These are phyloP conservation scores for Dioscorea cayenensis DNA, from an alignment of 116 monocot species.

Conservation along the genomic window DNA sequence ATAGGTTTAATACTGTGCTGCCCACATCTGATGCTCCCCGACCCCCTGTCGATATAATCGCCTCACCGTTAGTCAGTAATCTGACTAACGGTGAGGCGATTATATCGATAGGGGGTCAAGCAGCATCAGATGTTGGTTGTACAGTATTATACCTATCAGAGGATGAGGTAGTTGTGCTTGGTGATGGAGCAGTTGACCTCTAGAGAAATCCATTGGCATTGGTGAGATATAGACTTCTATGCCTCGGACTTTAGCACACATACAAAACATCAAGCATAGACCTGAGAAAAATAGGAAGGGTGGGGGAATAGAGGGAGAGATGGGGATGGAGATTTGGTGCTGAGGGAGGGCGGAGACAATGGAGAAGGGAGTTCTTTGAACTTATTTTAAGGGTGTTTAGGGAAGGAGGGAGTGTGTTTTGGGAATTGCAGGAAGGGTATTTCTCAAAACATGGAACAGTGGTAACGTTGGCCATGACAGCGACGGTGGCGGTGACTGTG, in stretches of 20 bases:
- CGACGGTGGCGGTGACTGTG: neutral
- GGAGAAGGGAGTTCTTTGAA: neutral
- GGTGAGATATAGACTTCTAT: too few species aligned
- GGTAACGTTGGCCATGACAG: neutral
- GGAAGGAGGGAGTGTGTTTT: neutral
- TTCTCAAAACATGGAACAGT: neutral
- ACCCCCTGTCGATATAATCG: conserved; percentile 77
- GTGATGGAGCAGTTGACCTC: conserved; percentile 69
- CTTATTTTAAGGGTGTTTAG: neutral
- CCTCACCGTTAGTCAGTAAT: conserved; percentile 72
- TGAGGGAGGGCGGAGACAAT: neutral
- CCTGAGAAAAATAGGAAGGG: too few species aligned
- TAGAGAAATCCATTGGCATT: too few species aligned
- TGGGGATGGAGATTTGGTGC: neutral
- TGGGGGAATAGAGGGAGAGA: conserved; percentile 8
- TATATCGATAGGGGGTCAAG: conserved; percentile 67
- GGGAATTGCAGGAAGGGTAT: neutral
- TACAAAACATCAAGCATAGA: too few species aligned
- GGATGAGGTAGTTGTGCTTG: conserved; percentile 65
- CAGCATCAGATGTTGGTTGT: conserved; percentile 97
- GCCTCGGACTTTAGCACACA: too few species aligned
- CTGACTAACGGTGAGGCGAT: conserved; percentile 79
- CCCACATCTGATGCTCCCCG: conserved; percentile 96
- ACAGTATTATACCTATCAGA: conserved; percentile 71
- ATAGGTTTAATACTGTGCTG: conserved; percentile 71